A percentile compares a stretch with the other conserved stretches of the same genome.
Evolutionary conservation across 202 grass and related monocot species (phyloP).

Genomic region (Zoysia matrella): DNA sequence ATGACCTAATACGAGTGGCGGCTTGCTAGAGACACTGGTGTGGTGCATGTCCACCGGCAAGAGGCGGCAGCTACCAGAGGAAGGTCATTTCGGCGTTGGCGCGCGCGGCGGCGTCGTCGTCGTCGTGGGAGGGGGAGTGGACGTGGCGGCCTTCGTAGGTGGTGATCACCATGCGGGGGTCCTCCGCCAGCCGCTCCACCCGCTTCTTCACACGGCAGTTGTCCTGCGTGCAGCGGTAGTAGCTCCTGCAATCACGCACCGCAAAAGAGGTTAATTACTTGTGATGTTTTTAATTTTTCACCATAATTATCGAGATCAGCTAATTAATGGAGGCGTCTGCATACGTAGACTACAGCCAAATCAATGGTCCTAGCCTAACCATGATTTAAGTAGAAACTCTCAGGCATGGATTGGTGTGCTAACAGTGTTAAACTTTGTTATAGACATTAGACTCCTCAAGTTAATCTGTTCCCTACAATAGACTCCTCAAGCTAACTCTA

Average conservation of each 20-base stretch:
- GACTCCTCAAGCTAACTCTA: too few relatives aligned
- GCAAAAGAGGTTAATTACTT: background rate
- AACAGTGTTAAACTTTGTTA: conserved; percentile 12
- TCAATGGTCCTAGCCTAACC: too few relatives aligned
- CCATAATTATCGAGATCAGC: background rate
- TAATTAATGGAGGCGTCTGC: too few relatives aligned
- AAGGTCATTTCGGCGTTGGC: conserved; percentile 74
- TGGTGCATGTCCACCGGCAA: too few relatives aligned
- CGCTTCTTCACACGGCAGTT: conserved; percentile 91
- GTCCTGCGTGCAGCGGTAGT: conserved; percentile 91
- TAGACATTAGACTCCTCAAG: background rate
- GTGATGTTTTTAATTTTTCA: background rate
- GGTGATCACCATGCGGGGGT: conserved; percentile 95
- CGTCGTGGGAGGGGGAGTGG: conserved; percentile 55
- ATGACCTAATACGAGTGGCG: background rate
- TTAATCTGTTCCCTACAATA: background rate
- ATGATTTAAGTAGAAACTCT: background rate
- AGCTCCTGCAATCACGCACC: conserved; percentile 57
- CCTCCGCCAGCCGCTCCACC: conserved; percentile 84
- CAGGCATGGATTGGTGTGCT: background rate
- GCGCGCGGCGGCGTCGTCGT: conserved; percentile 57
- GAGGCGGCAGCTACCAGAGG: conserved; percentile 61
- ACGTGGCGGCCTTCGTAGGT: too few relatives aligned
- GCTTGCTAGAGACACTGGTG: too few relatives aligned
- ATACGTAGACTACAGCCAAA: too few relatives aligned